A percentile compares a stretch with the other conserved stretches of the same genome.
Evolutionary conservation across 352 stramenopile genomes (phyloP).

Genomic region (Blastocystis sp.): DNA sequence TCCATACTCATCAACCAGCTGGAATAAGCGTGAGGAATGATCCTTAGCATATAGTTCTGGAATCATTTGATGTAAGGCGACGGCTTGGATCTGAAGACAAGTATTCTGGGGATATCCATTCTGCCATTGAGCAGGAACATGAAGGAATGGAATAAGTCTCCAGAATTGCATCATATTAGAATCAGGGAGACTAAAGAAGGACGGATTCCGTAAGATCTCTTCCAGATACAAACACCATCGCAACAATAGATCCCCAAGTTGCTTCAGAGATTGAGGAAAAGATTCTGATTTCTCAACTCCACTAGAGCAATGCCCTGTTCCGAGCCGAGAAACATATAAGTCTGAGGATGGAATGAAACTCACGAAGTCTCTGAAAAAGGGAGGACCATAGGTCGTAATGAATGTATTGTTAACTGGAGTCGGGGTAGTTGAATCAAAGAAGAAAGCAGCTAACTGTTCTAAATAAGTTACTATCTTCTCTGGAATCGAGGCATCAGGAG

Average conservation of each 20-base stretch:
- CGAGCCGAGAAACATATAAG: background rate
- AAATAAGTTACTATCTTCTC: background rate
- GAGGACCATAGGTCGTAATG: background rate
- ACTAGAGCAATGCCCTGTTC: background rate
- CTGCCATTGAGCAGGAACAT: background rate
- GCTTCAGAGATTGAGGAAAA: background rate
- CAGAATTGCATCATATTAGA: background rate
- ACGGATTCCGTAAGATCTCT: background rate
- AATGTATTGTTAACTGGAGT: conserved; percentile 2
- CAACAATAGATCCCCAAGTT: background rate
- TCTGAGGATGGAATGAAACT: background rate
- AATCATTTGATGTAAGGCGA: background rate
- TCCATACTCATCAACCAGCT: background rate
- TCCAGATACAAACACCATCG: background rate
- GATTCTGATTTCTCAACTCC: background rate
- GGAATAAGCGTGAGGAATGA: background rate
- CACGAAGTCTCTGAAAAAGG: background rate
- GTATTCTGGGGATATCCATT: background rate
- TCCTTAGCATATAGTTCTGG: background rate
- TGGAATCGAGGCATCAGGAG: background rate
- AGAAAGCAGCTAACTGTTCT: background rate
- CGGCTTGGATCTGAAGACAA: no score
- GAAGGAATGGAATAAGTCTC: background rate
- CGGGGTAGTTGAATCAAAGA: background rate
- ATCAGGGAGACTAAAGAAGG: background rate